A percentile compares a stretch with the other conserved stretches of the same genome.
Conservation (phyloP, 495 filamentous ascomycete species). For the Penicillium diatomitis region DNA sequence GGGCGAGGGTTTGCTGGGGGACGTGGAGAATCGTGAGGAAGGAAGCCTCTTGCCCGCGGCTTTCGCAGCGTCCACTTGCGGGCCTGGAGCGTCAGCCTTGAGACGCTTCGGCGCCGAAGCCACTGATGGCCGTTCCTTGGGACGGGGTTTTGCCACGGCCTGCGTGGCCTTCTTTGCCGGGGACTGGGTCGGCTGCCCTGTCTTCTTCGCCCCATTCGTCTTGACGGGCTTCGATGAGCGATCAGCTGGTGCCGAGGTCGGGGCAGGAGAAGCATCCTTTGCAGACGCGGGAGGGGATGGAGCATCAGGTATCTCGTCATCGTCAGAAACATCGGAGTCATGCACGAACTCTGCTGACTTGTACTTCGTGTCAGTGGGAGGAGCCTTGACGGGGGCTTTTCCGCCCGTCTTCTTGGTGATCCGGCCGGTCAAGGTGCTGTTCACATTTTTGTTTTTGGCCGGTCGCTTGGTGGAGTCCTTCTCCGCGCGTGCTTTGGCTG, state of each 20-base stretch:
- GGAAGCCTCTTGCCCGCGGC: conserved; percentile 29
- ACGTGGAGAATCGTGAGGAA: conserved; percentile 34
- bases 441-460: conserved; percentile 46
- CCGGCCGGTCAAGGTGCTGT: conserved; percentile 40
- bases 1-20: conserved; percentile 64
- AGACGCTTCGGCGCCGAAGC: conserved; percentile 11
- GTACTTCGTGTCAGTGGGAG: conserved; percentile 33
- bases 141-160: conserved; percentile 9
- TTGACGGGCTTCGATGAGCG: conserved; percentile 10
- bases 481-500: conserved; percentile 52
- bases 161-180: not conserved
- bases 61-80: conserved; percentile 18
- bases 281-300: conserved; percentile 12
- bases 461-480: conserved; percentile 55
- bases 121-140: conserved; percentile 4
- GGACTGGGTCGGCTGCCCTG: not conserved
- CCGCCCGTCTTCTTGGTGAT: conserved; percentile 41
- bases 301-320: conserved; percentile 40
- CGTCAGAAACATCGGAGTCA: conserved; percentile 66
- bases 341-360: conserved; percentile 69
- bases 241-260: conserved; percentile 8
- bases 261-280: conserved; percentile 8
- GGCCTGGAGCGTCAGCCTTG: conserved; percentile 14
- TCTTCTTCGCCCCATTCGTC: conserved; percentile 5
- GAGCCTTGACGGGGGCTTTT: conserved; percentile 34